Percentiles rank a stretch among this genome's conserved stretches.
Conservation (phyloP, 176 grass and related monocot genomes). For the Elymus sibiricus region DNA sequence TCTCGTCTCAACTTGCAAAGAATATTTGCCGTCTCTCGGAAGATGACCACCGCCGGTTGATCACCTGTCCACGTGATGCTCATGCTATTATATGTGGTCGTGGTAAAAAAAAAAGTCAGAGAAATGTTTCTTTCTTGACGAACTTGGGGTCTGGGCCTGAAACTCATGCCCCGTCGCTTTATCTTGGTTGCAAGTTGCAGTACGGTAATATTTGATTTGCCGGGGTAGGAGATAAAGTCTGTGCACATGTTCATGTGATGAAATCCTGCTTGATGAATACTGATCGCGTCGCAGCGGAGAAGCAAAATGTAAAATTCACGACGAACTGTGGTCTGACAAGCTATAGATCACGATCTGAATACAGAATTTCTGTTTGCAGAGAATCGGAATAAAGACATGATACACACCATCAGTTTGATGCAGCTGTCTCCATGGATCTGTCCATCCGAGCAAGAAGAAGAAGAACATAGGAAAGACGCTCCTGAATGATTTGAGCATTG, state of each 20-base stretch:
- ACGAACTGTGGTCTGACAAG: not conserved
- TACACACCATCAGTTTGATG: not conserved
- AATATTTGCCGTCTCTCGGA: not conserved
- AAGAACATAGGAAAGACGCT: not conserved
- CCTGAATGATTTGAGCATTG: not conserved
- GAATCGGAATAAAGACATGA: not conserved
- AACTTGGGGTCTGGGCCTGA: not conserved
- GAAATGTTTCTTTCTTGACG: slow-evolving; percentile 19
- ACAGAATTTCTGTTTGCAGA: not conserved
- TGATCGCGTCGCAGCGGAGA: not conserved
- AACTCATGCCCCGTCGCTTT: not conserved
- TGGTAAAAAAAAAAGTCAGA: not conserved
- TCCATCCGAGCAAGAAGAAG: not conserved
- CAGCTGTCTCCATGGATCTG: not conserved
- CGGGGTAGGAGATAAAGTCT: not conserved
- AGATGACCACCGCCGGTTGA: not conserved
- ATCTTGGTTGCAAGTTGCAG: slow-evolving; percentile 9
- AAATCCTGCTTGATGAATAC: not conserved
- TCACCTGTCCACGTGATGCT: slow-evolving; percentile 19
- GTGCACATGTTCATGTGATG: not conserved
- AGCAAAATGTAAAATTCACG: not conserved
- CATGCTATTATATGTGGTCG: not conserved
- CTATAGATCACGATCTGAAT: not conserved
- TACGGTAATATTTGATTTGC: not conserved
- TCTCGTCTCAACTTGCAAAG: not conserved